A percentile compares a stretch with the other conserved stretches of the same genome.
Conservation (phyloP, 768 basidiomycete genomes). For the Gloeophyllum trabeum region DNA sequence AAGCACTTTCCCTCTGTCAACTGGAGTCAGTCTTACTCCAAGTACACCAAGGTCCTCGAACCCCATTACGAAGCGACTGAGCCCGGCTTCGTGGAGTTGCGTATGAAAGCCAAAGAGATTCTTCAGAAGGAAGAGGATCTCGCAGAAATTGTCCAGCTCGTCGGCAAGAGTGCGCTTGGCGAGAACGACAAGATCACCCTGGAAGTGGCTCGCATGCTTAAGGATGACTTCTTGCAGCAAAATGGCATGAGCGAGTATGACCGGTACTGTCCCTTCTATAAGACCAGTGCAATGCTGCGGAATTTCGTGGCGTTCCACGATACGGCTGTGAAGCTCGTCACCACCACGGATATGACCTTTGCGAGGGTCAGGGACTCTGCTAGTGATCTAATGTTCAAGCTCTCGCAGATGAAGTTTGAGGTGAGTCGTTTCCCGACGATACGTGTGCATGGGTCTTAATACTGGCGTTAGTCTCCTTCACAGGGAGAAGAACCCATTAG, state of each 20-base stretch:
- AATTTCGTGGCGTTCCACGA: slow-evolving; percentile 95
- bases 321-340: slow-evolving; percentile 76
- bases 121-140: slow-evolving; percentile 98
- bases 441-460: slow-evolving; percentile 1
- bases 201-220: slow-evolving; percentile 93
- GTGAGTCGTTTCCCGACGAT: slow-evolving; percentile 27
- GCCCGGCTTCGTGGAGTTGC: slow-evolving; percentile 91
- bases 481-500: slow-evolving; percentile 80
- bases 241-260: slow-evolving; percentile 99
- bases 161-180: slow-evolving; percentile 95
- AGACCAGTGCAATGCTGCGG: slow-evolving; percentile 91
- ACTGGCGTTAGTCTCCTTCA: slow-evolving; percentile 61
- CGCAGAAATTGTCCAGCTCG: slow-evolving; percentile 98
- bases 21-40: slow-evolving; percentile 99
- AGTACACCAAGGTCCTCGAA: slow-evolving; percentile 91
- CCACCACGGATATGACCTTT: slow-evolving; percentile 76
- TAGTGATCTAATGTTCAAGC: slow-evolving; percentile 85
- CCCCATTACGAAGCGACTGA: slow-evolving; percentile 84
- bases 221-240: slow-evolving; percentile 96
- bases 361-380: slow-evolving; percentile 80
- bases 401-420: slow-evolving; percentile 99
- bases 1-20: slow-evolving; percentile 99
- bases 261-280: slow-evolving; percentile 97
- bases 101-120: slow-evolving; percentile 90
- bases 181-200: slow-evolving; percentile 98